Conservation (phyloP, 345 rosid species). For the Ricinus communis region DNA sequence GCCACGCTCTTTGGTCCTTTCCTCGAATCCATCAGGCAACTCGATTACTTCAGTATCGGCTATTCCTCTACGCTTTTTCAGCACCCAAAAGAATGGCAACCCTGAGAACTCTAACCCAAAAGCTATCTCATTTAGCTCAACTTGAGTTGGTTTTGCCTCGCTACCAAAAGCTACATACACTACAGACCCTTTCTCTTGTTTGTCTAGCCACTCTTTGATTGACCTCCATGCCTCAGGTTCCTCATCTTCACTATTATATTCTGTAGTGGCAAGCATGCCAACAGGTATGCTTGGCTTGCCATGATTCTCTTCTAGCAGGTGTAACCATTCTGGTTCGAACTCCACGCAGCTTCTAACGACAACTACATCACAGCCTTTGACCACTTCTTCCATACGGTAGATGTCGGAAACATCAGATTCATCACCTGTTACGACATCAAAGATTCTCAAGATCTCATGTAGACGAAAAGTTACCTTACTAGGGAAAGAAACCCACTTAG, state of each 20-base stretch:
- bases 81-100: slow-evolving; percentile 14
- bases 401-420: not conserved
- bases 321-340: slow-evolving; percentile 2
- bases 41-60: not conserved
- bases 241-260: no score
- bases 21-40: slow-evolving; percentile 8
- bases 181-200: slow-evolving; percentile 1
- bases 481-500: slow-evolving; percentile 48
- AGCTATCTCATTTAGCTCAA: slow-evolving; percentile 7
- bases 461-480: slow-evolving; percentile 32
- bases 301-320: not conserved
- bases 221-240: not conserved
- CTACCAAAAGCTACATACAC: slow-evolving; percentile 16
- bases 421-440: not conserved
- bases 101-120: slow-evolving; percentile 8
- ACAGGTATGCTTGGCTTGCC: not conserved
- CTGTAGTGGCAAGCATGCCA: not conserved
- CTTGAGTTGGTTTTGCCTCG: slow-evolving; percentile 15
- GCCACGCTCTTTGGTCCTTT: slow-evolving; percentile 10
- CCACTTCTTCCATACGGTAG: not conserved
- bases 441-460: slow-evolving; percentile 8
- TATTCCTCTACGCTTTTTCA: slow-evolving; percentile 2
- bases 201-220: slow-evolving; percentile 10
- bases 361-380: not conserved
- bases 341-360: not conserved